phyloP scores from a whole-genome alignment of 148 eudicot genomes.

The Rhododendron williamsianum region DNA sequence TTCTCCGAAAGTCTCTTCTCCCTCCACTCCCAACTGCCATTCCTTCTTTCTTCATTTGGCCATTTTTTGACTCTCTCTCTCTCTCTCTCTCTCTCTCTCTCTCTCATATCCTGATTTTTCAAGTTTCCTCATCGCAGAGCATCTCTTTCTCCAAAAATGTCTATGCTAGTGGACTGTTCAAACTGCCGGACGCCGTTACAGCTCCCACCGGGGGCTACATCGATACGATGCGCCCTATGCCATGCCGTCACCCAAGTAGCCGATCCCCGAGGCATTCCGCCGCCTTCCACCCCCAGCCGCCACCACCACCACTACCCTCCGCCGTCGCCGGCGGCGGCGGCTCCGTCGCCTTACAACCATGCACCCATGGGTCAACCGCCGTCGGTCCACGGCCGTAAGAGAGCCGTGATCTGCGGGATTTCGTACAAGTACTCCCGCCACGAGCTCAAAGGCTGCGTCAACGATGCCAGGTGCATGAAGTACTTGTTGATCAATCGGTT shows the following conservation, averaged over 20 bases:
- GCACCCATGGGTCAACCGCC: slow-evolving; percentile 26
- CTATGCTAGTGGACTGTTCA: slow-evolving; percentile 40
- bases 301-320: slow-evolving; percentile 9
- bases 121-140: background rate
- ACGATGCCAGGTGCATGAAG: slow-evolving; percentile 38
- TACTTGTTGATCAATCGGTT: slow-evolving; percentile 31
- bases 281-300: background rate
- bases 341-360: slow-evolving; percentile 23
- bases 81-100: background rate
- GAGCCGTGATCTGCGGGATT: slow-evolving; percentile 39
- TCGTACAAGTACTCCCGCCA: slow-evolving; percentile 24
- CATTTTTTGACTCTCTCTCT: background rate
- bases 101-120: background rate
- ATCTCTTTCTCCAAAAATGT: slow-evolving; percentile 14
- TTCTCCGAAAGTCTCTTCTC: background rate
- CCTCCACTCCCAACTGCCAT: background rate
- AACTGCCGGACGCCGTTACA: slow-evolving; percentile 32
- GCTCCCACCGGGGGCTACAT: slow-evolving; percentile 27
- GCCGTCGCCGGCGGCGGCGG: slow-evolving; percentile 8
- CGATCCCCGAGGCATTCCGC: slow-evolving; percentile 11
- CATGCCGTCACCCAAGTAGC: slow-evolving; percentile 30
- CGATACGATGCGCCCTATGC: slow-evolving; percentile 38
- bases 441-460: slow-evolving; percentile 44
- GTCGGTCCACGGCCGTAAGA: slow-evolving; percentile 24
- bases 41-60: background rate